Evolutionary conservation across 2,329 filamentous ascomycete species (phyloP).

Genomic region (Hirsutella thompsonii): DNA sequence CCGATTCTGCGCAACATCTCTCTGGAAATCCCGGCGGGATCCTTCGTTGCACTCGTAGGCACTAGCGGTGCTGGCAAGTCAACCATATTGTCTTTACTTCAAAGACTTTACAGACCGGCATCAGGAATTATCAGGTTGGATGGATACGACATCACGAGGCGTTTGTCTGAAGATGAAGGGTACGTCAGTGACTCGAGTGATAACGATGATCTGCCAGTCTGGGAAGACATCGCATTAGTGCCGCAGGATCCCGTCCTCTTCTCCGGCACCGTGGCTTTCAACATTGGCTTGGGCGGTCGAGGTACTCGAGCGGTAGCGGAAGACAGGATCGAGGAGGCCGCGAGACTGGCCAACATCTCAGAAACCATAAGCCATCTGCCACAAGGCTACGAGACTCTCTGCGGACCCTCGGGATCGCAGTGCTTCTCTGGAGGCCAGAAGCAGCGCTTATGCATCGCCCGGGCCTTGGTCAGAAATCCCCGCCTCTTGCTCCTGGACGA

Average conservation of each 20-base stretch:
- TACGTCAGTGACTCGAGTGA: neutral
- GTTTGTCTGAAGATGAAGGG: constrained; percentile 2
- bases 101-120: constrained; percentile 33
- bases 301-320: constrained; percentile 41
- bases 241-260: constrained; percentile 47
- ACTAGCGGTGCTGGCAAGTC: constrained; percentile 56
- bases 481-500: constrained; percentile 69
- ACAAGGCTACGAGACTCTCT: constrained; percentile 51
- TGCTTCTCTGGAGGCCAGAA: constrained; percentile 69
- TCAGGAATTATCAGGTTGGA: constrained; percentile 30
- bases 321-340: constrained; percentile 53
- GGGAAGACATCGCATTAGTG: constrained; percentile 40
- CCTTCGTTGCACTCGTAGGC: constrained; percentile 52
- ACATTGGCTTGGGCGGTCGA: constrained; percentile 39
- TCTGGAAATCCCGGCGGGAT: constrained; percentile 42
- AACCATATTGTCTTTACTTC: constrained; percentile 45
- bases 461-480: constrained; percentile 60
- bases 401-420: constrained; percentile 60
- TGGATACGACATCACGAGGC: constrained; percentile 29
- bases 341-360: constrained; percentile 56
- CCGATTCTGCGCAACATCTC: constrained; percentile 43
- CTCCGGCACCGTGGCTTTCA: constrained; percentile 41
- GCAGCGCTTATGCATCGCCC: constrained; percentile 66
- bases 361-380: constrained; percentile 51
- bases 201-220: constrained; percentile 27